Base-by-base conservation (phyloP, 805 yeast species). In the Jamesozyma spencerorum region DNA sequence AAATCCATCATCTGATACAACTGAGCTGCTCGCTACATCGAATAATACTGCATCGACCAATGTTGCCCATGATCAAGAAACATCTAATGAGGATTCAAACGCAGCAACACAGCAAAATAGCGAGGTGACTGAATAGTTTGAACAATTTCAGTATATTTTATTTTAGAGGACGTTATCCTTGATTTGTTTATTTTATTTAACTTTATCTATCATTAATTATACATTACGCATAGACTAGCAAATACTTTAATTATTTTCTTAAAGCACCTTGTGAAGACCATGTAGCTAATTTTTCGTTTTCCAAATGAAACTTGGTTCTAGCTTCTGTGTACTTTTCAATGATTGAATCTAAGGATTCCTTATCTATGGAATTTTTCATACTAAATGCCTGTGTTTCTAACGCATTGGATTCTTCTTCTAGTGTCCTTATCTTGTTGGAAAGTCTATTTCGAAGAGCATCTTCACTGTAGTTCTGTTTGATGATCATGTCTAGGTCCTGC, bases 261-360 rank as follows among this genome's bases (percentile, higher is more conserved):
- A 54, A 34, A 20, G 36, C 24, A 19, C 54, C 58, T 38, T 57
- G 58, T 5, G 39, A 36, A 19, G 49, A 50, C 65, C 79, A 64
- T 20, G 79, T 64, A 30, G 63, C 63, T 36, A 72, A 50, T 48
- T 73, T 67, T 49, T 74, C 79, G 37, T 63, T 64, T 30, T 69
- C 56, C 34, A 68, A 34, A 53, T 76, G 73, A 49, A 63, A 75
- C 22, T 58, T 46, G 17, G 63, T 62, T 36, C 80, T 59, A 31
- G 63, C 65, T 2, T 45, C 45, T 36, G 63, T 55, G 51, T 72
- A 77, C n/a, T 55, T 54, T 13, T 53, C 47, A 12, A 77, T 57
- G 49, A 76, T 72, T 11, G 40, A 22, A 61, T 58, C 43, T 55
- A 65, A 3, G 43, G 64, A 66, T 13, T 51, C 56, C 19, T 60